Conservation (phyloP, 1,284 basidiomycete species). For the Athelia sp. region DNA sequence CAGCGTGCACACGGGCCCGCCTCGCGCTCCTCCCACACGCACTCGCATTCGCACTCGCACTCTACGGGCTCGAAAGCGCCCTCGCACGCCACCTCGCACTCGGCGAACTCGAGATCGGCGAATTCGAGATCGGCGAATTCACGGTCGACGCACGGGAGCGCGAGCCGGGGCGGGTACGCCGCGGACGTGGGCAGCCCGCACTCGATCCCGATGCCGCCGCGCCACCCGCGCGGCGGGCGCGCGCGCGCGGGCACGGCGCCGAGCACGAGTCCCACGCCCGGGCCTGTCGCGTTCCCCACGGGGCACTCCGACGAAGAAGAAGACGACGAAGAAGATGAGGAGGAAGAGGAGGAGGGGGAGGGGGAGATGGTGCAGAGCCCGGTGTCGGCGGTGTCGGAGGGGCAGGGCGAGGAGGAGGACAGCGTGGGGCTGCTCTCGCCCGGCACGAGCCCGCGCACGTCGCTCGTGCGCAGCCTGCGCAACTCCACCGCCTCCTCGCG, state of each 20-base stretch:
- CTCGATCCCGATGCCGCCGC: conserved; percentile 67
- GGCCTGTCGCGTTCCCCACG: conserved; percentile 38
- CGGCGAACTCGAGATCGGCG: conserved; percentile 44
- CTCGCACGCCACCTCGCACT: too few relatives aligned
- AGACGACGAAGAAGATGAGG: conserved; percentile 33
- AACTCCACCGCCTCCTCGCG: conserved; percentile 28
- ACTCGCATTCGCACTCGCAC: conserved; percentile 24
- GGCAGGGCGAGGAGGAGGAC: conserved; percentile 66
- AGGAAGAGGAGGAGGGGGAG: conserved; percentile 32
- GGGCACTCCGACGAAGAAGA: conserved; percentile 26
- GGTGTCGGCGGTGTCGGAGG: too few relatives aligned
- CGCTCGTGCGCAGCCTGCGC: conserved; percentile 30
- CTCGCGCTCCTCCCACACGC: too few relatives aligned
- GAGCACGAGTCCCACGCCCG: conserved; percentile 30
- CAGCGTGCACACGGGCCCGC: too few relatives aligned
- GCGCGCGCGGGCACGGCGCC: conserved; percentile 49
- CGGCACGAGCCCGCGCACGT: conserved; percentile 50
- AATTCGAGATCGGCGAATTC: conserved; percentile 51
- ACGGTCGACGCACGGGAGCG: conserved; percentile 46
- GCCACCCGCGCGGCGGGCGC: conserved; percentile 49
- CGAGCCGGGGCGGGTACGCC: conserved; percentile 28
- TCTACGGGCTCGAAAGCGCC: conserved; percentile 38
- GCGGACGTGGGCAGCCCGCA: conserved; percentile 18
- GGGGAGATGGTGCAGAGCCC: too few relatives aligned
- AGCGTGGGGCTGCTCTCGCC: conserved; percentile 55